These are phyloP conservation scores for Boletellus deceptivus DNA, from an alignment of 1,284 basidiomycete genomes.

Conservation along the genomic window DNA sequence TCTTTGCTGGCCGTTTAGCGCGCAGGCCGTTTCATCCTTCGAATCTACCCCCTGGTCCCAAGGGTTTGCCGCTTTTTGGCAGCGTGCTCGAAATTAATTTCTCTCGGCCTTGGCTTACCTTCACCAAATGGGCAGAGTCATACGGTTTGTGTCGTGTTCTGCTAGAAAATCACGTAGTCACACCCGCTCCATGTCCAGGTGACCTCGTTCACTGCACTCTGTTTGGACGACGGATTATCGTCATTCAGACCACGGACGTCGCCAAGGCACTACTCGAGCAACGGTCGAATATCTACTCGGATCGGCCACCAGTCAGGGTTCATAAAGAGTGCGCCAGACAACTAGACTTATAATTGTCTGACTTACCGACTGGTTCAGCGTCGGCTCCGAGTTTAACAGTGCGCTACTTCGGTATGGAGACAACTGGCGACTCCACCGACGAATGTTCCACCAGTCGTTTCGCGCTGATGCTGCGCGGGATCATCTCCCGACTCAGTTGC, in stretches of 20 bases:
- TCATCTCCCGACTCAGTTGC: constrained; percentile 30
- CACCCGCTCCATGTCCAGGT: constrained; percentile 13
- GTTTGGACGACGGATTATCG: constrained; percentile 24
- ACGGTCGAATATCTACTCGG: constrained; percentile 35
- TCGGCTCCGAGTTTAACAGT: constrained; percentile 33
- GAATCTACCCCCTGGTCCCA: constrained; percentile 29
- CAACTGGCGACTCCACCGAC: constrained; percentile 32
- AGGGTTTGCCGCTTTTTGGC: constrained; percentile 31
- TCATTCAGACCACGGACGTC: constrained; percentile 32
- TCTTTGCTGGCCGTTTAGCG: constrained; percentile 13
- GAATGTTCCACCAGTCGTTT: constrained; percentile 35
- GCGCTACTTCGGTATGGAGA: constrained; percentile 31
- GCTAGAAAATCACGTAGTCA: constrained; percentile 2
- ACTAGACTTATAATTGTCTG: not conserved
- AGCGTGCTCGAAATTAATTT: constrained; percentile 26
- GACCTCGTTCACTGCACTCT: constrained; percentile 28
- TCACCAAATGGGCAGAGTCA: constrained; percentile 29
- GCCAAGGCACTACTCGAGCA: constrained; percentile 36
- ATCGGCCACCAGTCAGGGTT: constrained; percentile 30
- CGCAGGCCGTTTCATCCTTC: constrained; percentile 5
- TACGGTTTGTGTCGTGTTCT: constrained; percentile 23
- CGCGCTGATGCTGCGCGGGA: constrained; percentile 25
- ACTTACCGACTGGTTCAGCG: constrained; percentile 9
- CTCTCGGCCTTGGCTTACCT: constrained; percentile 29
- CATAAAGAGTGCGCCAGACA: constrained; percentile 19